These are phyloP conservation scores for Daldinia concentrica DNA, from an alignment of 495 filamentous ascomycete genomes.

Conservation along the genomic window DNA sequence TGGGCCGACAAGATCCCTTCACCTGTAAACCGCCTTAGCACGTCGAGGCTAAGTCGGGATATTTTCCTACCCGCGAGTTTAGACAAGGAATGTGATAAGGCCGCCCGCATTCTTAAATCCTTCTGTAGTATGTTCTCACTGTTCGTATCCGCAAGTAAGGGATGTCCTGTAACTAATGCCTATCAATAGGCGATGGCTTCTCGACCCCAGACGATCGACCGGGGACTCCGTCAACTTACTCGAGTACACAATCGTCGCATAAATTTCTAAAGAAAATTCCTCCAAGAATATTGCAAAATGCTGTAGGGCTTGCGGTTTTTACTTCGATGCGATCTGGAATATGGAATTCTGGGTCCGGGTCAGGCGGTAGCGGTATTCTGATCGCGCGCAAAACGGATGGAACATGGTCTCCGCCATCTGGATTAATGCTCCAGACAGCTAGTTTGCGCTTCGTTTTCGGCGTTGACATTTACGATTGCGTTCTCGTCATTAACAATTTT, in stretches of 20 bases:
- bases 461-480: slow-evolving; percentile 93
- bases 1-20: slow-evolving; percentile 58
- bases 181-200: slow-evolving; percentile 56
- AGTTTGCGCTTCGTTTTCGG: slow-evolving; percentile 88
- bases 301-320: slow-evolving; percentile 89
- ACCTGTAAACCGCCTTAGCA: slow-evolving; percentile 48
- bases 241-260: slow-evolving; percentile 39
- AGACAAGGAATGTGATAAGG: slow-evolving; percentile 87
- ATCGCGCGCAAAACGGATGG: slow-evolving; percentile 82
- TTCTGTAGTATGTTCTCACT: slow-evolving; percentile 70
- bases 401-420: slow-evolving; percentile 88
- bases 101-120: slow-evolving; percentile 80
- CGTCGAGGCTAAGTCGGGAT: slow-evolving; percentile 58
- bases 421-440: slow-evolving; percentile 86
- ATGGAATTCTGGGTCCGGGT: slow-evolving; percentile 89
- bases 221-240: slow-evolving; percentile 47
- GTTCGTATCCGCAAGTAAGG: slow-evolving; percentile 4
- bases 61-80: slow-evolving; percentile 83
- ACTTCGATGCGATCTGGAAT: slow-evolving; percentile 92
- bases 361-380: slow-evolving; percentile 84
- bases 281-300: slow-evolving; percentile 78
- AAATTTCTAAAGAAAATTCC: slow-evolving; percentile 85
- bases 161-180: slow-evolving; percentile 19
- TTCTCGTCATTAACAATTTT: slow-evolving; percentile 86
- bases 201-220: slow-evolving; percentile 51